Conservation (phyloP, 306 rosid species). For the Castanospermum australe region DNA sequence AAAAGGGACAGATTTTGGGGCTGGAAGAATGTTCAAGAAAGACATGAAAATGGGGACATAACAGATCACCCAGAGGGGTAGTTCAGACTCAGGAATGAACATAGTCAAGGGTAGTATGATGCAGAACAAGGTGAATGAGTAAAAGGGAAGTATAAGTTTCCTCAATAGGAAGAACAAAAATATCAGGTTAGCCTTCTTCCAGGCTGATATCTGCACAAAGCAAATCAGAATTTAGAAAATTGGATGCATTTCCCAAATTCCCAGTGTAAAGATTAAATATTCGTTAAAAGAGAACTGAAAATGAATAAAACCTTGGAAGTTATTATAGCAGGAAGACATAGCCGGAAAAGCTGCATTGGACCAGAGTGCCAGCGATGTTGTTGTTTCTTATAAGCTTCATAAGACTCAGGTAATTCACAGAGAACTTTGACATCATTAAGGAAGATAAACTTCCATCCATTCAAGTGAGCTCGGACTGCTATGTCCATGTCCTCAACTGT, state of each 20-base stretch:
- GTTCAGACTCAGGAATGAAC: constrained; percentile 94
- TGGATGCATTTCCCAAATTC: neutral
- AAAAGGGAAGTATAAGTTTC: constrained; percentile 93
- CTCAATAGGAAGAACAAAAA: constrained; percentile 87
- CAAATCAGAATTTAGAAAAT: neutral
- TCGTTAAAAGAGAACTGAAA: neutral
- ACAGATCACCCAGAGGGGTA: constrained; percentile 97
- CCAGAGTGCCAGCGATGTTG: constrained; percentile 99
- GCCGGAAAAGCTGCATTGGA: constrained; percentile 96
- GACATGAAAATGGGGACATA: constrained; percentile 92
- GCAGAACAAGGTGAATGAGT: constrained; percentile 96
- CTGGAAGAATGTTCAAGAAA: constrained; percentile 84
- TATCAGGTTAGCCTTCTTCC: constrained; percentile 93
- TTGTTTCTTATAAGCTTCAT: constrained; percentile 95
- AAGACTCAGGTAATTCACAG: constrained; percentile 94
- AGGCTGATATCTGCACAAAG: constrained; percentile 67
- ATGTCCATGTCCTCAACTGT: constrained; percentile 99
- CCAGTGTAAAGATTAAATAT: neutral
- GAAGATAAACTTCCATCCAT: constrained; percentile 93
- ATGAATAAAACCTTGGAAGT: constrained; percentile 63
- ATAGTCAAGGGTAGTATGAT: constrained; percentile 90
- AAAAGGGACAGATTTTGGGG: constrained; percentile 96
- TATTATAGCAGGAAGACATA: constrained; percentile 83
- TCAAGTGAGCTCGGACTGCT: constrained; percentile 91
- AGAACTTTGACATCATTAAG: constrained; percentile 91